phyloP scores from a whole-genome alignment of 225 moss, liverwort and hornwort genomes.

The Sphagnum contortum region DNA sequence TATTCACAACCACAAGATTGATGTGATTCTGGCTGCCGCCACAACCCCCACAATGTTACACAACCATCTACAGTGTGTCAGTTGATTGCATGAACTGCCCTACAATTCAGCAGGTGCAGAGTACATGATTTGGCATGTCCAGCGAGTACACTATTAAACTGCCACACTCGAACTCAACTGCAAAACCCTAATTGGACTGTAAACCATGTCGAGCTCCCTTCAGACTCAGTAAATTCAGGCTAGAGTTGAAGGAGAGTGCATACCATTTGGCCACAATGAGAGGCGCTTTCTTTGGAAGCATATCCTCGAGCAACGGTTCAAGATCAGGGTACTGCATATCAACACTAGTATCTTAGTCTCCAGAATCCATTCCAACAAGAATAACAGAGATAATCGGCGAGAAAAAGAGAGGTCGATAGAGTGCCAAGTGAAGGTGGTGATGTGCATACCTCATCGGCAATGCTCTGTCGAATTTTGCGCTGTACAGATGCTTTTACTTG shows the following conservation, averaged over 20 bases:
- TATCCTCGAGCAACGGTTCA: slow-evolving; percentile 88
- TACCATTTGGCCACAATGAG: slow-evolving; percentile 97
- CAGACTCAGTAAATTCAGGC: neutral
- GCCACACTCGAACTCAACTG: neutral
- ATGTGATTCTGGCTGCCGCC: slow-evolving; percentile 88
- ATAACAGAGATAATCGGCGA: too few species aligned
- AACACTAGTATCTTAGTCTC: neutral
- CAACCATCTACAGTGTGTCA: neutral
- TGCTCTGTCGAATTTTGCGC: slow-evolving; percentile 84
- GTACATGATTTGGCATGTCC: too few species aligned
- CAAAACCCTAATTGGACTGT: neutral
- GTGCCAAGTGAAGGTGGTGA: too few species aligned
- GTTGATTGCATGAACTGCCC: neutral
- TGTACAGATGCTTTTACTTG: slow-evolving; percentile 98
- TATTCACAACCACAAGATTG: slow-evolving; percentile 93
- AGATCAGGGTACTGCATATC: slow-evolving; percentile 76
- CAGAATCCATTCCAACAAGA: too few species aligned
- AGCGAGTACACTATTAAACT: too few species aligned
- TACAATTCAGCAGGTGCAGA: neutral
- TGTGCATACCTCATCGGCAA: slow-evolving; percentile 72
- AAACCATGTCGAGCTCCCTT: neutral
- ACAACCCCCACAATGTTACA: slow-evolving; percentile 1
- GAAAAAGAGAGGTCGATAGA: too few species aligned
- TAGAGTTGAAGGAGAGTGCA: slow-evolving; percentile 2
- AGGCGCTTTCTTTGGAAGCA: slow-evolving; percentile 86